These are phyloP conservation scores for Globisporangium megalacanthum DNA, from an alignment of 352 stramenopile species.

Conservation along the genomic window DNA sequence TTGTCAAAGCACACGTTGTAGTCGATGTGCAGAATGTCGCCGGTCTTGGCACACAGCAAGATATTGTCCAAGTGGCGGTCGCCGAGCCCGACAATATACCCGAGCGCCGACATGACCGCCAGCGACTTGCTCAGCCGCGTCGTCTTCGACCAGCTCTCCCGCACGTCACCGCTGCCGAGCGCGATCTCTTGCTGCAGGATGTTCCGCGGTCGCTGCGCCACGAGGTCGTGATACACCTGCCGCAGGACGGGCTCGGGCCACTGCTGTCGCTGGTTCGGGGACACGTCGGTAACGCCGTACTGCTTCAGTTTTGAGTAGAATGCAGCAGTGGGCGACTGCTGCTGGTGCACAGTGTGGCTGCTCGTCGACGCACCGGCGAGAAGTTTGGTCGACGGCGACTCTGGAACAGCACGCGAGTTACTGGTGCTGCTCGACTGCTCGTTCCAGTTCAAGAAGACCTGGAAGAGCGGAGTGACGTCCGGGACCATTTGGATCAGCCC, in stretches of 20 bases:
- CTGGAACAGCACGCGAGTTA: constrained; percentile 14
- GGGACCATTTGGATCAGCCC: constrained; percentile 87
- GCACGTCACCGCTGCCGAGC: constrained; percentile 43
- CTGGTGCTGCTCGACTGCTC: constrained; percentile 14
- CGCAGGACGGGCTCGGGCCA: constrained; percentile 58
- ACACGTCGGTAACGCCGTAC: constrained; percentile 61
- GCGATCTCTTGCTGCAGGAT: constrained; percentile 65
- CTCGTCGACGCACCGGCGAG: background rate
- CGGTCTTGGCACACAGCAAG: constrained; percentile 67
- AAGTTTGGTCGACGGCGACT: constrained; percentile 12
- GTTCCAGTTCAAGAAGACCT: constrained; percentile 61
- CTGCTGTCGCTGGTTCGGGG: constrained; percentile 54
- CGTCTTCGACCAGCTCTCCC: constrained; percentile 55
- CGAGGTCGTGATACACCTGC: constrained; percentile 67
- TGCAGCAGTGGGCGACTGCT: constrained; percentile 52
- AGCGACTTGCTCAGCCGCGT: constrained; percentile 61
- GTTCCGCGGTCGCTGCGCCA: constrained; percentile 52
- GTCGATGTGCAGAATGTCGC: constrained; percentile 90
- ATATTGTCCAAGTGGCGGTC: constrained; percentile 92
- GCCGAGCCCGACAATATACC: constrained; percentile 86
- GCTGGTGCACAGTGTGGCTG: constrained; percentile 10
- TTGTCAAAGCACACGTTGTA: constrained; percentile 93
- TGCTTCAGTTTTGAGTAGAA: constrained; percentile 85
- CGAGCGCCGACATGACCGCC: constrained; percentile 85
- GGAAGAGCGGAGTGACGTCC: constrained; percentile 74